These are phyloP conservation scores for Apophysomyces elegans DNA, from an alignment of 371 early-diverging fungal species.

Conservation along the genomic window DNA sequence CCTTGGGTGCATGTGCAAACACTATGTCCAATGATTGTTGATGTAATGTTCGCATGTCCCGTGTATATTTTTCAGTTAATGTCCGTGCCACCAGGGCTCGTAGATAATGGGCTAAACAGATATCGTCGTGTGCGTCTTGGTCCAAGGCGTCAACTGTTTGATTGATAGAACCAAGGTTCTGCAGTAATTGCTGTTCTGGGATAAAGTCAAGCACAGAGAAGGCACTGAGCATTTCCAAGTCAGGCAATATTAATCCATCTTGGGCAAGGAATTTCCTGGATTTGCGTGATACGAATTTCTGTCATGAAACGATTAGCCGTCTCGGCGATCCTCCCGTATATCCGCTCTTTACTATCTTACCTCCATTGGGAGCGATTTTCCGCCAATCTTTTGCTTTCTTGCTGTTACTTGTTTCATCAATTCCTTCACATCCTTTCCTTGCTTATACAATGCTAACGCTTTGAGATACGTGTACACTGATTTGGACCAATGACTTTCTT, in stretches of 20 bases:
- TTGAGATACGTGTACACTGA: constrained; percentile 73
- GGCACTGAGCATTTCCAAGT: constrained; percentile 69
- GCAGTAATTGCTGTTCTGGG: constrained; percentile 44
- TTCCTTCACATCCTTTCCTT: constrained; percentile 25
- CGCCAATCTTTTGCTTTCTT: constrained; percentile 73
- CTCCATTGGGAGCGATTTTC: constrained; percentile 79
- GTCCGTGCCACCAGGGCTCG: constrained; percentile 36
- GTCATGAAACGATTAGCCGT: not conserved
- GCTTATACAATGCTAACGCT: constrained; percentile 57
- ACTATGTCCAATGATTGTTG: constrained; percentile 25
- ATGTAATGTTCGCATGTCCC: constrained; percentile 16
- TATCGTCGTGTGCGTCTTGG: constrained; percentile 59
- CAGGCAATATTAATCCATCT: constrained; percentile 64
- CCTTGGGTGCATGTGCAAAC: constrained; percentile 21
- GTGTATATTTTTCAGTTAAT: constrained; percentile 15
- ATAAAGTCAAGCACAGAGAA: constrained; percentile 66
- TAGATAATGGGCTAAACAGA: constrained; percentile 66
- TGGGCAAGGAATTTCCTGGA: constrained; percentile 69
- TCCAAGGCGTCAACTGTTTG: constrained; percentile 42
- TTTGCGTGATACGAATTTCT: constrained; percentile 80
- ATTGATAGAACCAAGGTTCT: constrained; percentile 52
- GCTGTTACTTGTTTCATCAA: constrained; percentile 63
- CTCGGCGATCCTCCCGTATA: not conserved
- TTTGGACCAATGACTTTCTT: constrained; percentile 80
- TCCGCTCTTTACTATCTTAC: constrained; percentile 22